phyloP scores from a whole-genome alignment of 805 yeast species.

The Jamesozyma jinghongensis region DNA sequence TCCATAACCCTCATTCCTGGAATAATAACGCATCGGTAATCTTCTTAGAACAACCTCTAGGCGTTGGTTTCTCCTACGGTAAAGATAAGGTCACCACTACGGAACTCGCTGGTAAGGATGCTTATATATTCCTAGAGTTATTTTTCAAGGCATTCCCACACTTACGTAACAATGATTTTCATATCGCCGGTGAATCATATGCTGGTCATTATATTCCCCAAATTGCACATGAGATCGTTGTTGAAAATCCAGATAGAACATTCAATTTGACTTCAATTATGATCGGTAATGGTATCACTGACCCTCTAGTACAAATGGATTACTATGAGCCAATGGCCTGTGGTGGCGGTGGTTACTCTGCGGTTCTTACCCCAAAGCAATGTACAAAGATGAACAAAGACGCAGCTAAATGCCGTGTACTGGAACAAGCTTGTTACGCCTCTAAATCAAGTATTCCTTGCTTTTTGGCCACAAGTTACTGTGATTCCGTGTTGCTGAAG shows the following conservation, averaged over 20 bases:
- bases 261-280: conserved; percentile 68
- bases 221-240: conserved; percentile 45
- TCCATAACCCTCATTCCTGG: conserved; percentile 80
- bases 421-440: conserved; percentile 59
- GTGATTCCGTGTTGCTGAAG: conserved; percentile 58
- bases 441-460: conserved; percentile 61
- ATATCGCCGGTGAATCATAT: conserved; percentile 77
- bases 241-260: conserved; percentile 37
- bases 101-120: conserved; percentile 79
- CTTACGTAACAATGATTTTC: conserved; percentile 49
- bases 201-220: conserved; percentile 80
- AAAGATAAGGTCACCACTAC: conserved; percentile 53
- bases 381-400: conserved; percentile 56
- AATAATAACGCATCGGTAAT: conserved; percentile 83
- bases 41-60: conserved; percentile 89
- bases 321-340: conserved; percentile 93
- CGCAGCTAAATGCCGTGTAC: conserved; percentile 55
- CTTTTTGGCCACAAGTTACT: conserved; percentile 75
- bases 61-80: conserved; percentile 85
- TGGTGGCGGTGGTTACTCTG: conserved; percentile 74
- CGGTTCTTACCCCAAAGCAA: conserved; percentile 60
- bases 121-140: conserved; percentile 70
- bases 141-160: conserved; percentile 82
- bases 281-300: conserved; percentile 91
- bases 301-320: conserved; percentile 67